Percentiles rank a stretch among this genome's conserved stretches.
Evolutionary conservation across 257 asterid species (phyloP).

Genomic region (Leptodermis oblonga): DNA sequence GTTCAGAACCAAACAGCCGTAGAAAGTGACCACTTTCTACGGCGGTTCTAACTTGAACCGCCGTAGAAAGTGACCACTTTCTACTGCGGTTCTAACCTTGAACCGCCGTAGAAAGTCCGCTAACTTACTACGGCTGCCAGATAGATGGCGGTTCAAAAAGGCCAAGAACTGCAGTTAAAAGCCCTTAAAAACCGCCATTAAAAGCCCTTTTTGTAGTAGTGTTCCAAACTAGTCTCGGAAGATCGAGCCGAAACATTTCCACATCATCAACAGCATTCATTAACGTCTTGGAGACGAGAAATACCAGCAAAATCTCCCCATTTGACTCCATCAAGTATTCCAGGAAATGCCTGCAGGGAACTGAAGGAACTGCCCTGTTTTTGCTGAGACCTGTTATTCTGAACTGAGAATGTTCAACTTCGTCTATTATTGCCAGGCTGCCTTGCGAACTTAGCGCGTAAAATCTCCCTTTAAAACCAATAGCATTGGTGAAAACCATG

Average conservation of each 20-base stretch:
- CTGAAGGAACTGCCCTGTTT: conserved; percentile 26
- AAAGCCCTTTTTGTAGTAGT: too few species aligned
- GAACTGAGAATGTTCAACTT: conserved; percentile 16
- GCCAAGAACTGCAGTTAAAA: too few species aligned
- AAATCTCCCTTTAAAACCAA: conserved; percentile 26
- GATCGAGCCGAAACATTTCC: conserved; percentile 29
- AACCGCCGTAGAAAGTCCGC: too few species aligned
- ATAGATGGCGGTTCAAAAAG: too few species aligned
- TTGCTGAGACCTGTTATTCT: conserved; percentile 7
- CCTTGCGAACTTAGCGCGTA: conserved; percentile 37
- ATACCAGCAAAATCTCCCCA: conserved; percentile 29
- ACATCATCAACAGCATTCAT: conserved; percentile 23
- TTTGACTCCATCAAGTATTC: conserved; percentile 31
- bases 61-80: too few species aligned
- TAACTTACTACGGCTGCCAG: too few species aligned
- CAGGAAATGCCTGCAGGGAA: conserved; percentile 16
- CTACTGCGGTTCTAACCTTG: too few species aligned
- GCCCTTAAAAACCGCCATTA: too few species aligned
- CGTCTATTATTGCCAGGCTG: conserved; percentile 26
- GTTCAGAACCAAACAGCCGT: too few species aligned
- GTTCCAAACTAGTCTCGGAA: not conserved
- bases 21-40: too few species aligned
- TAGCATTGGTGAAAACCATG: conserved; percentile 28
- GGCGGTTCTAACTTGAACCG: too few species aligned
- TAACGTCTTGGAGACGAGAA: conserved; percentile 19